Evolutionary conservation across 148 eudicot genomes (phyloP), one percentile per base, ranked within the genome.

Genomic region (Silene latifolia): DNA sequence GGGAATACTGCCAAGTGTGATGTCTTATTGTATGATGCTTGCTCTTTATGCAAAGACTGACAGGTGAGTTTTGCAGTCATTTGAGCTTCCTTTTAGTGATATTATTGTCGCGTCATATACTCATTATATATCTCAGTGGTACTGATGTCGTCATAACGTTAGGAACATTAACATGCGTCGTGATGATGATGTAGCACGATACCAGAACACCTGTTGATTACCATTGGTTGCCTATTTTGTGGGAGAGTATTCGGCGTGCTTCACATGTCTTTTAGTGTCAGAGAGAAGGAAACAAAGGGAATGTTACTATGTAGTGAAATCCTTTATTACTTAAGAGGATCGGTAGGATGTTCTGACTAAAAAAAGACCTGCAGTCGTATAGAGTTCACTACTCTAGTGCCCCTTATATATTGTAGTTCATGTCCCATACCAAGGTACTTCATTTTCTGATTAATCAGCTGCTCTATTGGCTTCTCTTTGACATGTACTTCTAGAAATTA

Each of bases 21-120:
- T 91, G 90, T 86, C 96, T 79, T 94, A 94, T 76, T 94, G 95
- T 75, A 94, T 94, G 98, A 89, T 94, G 97, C 85, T 94, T 79
- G 91, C 95, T 51, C 88, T 89, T 74, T 91, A 88, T 78, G 98
- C 93, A 24, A 94, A 86, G 78, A 74, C 79, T 71, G 91, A 88
- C 86, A 89, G 98, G 98, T 93, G 66, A 75, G 86, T 51, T 67
- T 75, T 76, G 24, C 73, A 59, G 11, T 19, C 69, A n/a, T 58
- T 21, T 47, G 17, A 59, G 27, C 61, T 42, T 20, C 54, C 23
- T 72, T 63, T 8, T 12, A 47, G 57, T 12, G 8, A 1, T 23
- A 46, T 47, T 17, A 47, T 69, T 69, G 56, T 21, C 13, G 9
- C 12, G n/a, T 23, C 57, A 32, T 65, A 27, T 27, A 27, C 29